These are phyloP conservation scores for Scenedesmus sp. DNA, from an alignment of 163 green algal genomes.

Conservation along the genomic window DNA sequence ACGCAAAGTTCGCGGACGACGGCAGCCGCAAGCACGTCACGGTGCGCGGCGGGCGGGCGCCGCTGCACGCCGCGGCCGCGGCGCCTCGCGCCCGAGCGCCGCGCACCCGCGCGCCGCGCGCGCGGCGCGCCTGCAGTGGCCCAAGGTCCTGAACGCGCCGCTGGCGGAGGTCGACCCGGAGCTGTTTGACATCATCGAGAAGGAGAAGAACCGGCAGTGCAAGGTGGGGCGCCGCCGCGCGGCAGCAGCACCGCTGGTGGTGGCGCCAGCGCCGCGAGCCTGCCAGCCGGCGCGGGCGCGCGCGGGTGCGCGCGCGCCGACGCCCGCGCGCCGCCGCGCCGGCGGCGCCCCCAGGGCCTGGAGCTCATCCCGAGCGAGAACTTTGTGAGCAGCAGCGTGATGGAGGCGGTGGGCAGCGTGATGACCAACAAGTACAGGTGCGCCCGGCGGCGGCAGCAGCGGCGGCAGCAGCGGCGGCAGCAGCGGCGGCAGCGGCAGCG, in stretches of 20 bases:
- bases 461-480: no score
- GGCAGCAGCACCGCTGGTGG: no score
- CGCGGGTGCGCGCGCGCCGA: no score
- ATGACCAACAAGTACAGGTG: slow-evolving; percentile 99
- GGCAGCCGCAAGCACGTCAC: slow-evolving; percentile 64
- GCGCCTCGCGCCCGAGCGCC: not conserved
- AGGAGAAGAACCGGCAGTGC: slow-evolving; percentile 98
- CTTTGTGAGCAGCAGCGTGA: slow-evolving; percentile 93
- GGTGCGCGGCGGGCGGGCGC: slow-evolving; percentile 34
- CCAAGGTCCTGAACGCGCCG: slow-evolving; percentile 79
- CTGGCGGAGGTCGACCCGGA: slow-evolving; percentile 94
- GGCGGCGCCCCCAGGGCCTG: slow-evolving; percentile 78
- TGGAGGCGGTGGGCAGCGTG: slow-evolving; percentile 96
- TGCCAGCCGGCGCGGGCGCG: no score
- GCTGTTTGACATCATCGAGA: slow-evolving; percentile 95
- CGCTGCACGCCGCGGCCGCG: no score
- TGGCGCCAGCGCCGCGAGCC: no score
- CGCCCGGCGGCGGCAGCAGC: slow-evolving; percentile 99
- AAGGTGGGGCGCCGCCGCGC: slow-evolving; percentile 78
- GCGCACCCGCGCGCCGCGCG: not conserved
- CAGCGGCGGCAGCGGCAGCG: no score
- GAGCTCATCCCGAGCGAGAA: slow-evolving; percentile 99
- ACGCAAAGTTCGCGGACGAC: slow-evolving; percentile 59
- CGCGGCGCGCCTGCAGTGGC: slow-evolving; percentile 50
- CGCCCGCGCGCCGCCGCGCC: no score